Base-by-base conservation (phyloP, 306 rosid genomes). In the Boehmeria nivea region DNA sequence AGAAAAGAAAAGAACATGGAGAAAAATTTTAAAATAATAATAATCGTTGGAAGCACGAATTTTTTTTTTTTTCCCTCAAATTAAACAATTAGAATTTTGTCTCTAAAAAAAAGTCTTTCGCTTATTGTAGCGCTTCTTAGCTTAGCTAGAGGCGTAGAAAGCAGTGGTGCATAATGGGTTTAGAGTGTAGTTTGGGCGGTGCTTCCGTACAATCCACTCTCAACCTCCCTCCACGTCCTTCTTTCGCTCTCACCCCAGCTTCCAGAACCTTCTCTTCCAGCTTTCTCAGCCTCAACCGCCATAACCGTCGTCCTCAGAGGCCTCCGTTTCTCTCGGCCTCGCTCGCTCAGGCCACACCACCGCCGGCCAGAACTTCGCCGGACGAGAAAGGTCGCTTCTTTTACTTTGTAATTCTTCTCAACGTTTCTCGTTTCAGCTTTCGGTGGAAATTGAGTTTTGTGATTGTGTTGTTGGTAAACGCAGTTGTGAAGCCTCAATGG, bases 401-500 rank as follows among this genome's bases (percentile, higher is more conserved):
- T 11, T 5, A 5, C 16, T 47, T 65, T 34, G 39, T 51, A n/a
- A n/a, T n/a, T n/a, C n/a, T n/a, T n/a, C n/a, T 11, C n/a, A 18
- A n/a, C n/a, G 16, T n/a, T 37, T 7, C 28, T 55, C 3, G 37
- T 11, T 19, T 26, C 60, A 42, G 13, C 0, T 21, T 6, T 57
- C 24, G 45, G 40, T 59, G 15, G 31, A 25, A 15, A 3, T 54
- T 36, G 45, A 48, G 24, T 12, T 3, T 23, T 33, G 3, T 15
- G 38, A 12, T 51, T 23, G 14, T 22, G 8, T 12, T 23, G 16
- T 14, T 46, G 54, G 33, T 46, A 6, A 72, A 57, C 56, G 62
- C 47, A 84, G 96, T 59, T 68, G 75, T 20, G 44, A 90, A 69
- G 56, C 68, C 78, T 45, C 95, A 78, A 53, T 91, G 98, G 98